Evolutionary conservation across 2,329 filamentous ascomycete species (phyloP), one percentile per base, ranked within the genome.

Genomic region (Arthrobotrys musiformis): DNA sequence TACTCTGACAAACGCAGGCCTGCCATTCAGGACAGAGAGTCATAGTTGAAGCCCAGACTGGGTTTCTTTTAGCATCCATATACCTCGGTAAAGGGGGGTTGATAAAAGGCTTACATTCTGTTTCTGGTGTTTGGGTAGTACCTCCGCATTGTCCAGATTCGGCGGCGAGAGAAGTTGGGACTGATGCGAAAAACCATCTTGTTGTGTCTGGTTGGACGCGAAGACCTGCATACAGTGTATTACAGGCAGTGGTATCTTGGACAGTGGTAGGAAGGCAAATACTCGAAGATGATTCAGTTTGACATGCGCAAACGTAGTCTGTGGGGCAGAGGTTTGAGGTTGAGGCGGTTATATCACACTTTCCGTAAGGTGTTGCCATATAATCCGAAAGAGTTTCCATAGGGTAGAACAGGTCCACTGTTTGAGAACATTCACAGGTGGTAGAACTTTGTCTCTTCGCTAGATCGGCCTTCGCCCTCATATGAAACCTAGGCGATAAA

Each of bases 81-180:
- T 5, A 6, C 11, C 30, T 5, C 30, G 30, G 5, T 35, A 35
- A 11, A 35, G 5, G 5, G 30, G n/a, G n/a, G n/a, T n/a, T n/a
- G 5, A 1, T 7, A 17, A 11, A 11, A 24, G 11, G 13, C 69
- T 61, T 60, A 67, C 69, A 33, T 19, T 26, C 30, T 46, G 61
- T 50, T 50, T 2, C 37, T 4, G 24, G 6, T 0, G 60, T 4
- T 24, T 40, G 48, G 0, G 15, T 11, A 8, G n/a, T 52, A 1
- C 69, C 69, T 17, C 69, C 69, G 24, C 69, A 74, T 19, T 74
- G 69, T 0, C 61, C 69, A 22, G 40, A 74, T 19, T 19, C 6
- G 5, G 5, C 50, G 8, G 69, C 69, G 0, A 60, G 9, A n/a
- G 37, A 1, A 8, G 60, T 67, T 1, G 33, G 50, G 8, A 40